Evolutionary conservation across 208 protist genomes (phyloP), one percentile per base, ranked within the genome.

Genomic region (Naegleria fowleri): DNA sequence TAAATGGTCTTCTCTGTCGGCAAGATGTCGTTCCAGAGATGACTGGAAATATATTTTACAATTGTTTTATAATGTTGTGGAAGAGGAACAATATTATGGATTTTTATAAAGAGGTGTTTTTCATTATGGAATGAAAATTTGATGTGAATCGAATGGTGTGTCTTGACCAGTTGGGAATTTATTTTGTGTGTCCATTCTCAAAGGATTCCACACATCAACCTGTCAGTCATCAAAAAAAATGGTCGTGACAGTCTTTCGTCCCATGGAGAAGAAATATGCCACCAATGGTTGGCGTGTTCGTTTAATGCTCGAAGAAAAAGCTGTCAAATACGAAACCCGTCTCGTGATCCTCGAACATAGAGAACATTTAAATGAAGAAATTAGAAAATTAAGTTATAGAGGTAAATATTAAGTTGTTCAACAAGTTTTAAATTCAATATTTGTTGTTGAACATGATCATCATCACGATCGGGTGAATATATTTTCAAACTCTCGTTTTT

Each of bases 331-430:
- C 11, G 86, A 89, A 89, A 89, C 86, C 19, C 15, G 86, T 38
- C 41, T 89, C 0, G 36, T 89, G 33, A 40, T 89, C 11, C 25
- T 89, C 5, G 41, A 29, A 55, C 86, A 67, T 13, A 5, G 41
- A 41, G 86, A 89, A 89, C 86, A 89, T 40, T 7, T 51, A 19
- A 13, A 67, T 6, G 86, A 89, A 40, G 86, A 89, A 39, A 75
- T 89, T 41, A 33, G 22, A 67, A 89, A 67, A 89, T 89, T 89
- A 67, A 89, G 51, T 67, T 40, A 19, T 67, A 89, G 86, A 89
- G 86, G 86, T 33, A 19, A 58, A 29, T 22, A 48, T 39, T 7
- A n/a, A 43, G 33, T 85, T 58, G 51, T 15, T 58, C 9, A 58
- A 19, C 9, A 58, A 9, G 6, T 22, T 19, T 33, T 39, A 48